Evolutionary conservation across 2,329 filamentous ascomycete species (phyloP), one percentile per base, ranked within the genome.

Genomic region (Xylariaceae sp.): DNA sequence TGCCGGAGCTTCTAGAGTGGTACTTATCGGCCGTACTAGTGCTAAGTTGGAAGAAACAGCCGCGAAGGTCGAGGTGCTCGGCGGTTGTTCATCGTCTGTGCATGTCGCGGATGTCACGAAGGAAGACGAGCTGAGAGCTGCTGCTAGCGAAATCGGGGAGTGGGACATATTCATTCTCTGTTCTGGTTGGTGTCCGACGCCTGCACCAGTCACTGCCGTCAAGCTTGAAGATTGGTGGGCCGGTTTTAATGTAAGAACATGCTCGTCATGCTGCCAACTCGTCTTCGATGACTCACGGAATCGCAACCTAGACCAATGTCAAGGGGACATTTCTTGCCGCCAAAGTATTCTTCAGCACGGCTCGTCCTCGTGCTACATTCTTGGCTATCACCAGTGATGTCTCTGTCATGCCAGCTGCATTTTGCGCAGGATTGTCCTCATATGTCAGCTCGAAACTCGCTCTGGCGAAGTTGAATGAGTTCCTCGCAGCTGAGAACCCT

Each of bases 401-500:
- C 16, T n/a, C 47, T 1, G n/a, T 36, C 1, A 16, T 52, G 28
- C 53, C 47, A 6, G 19, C 28, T 6, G 31, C 34, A 6, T 18
- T 19, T 14, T 43, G 62, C 31, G 50, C 59, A 1, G 60, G 62
- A 4, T 17, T 55, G 2, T 59, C 51, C 1, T 28, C 46, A 4
- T 61, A 61, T 34, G 22, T 47, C 6, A 17, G 50, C 11, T 54
- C 59, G 11, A 61, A 60, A 36, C 33, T 57, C 14, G 56, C 56
- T 3, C 45, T 51, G 43, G 22, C 40, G 7, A 65, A 63, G 46
- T 48, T 64, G n/a, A 51, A 59, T 14, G 63, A 66, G 51, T 63
- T 57, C 49, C 33, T 64, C 6, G 58, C 63, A 4, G 54, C 54
- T 3, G 63, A 65, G 45, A 61, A 65, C 50, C 44, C 60, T 2